Base-by-base conservation (phyloP, 2,329 filamentous ascomycete genomes). In the Botrytis byssoidea region DNA sequence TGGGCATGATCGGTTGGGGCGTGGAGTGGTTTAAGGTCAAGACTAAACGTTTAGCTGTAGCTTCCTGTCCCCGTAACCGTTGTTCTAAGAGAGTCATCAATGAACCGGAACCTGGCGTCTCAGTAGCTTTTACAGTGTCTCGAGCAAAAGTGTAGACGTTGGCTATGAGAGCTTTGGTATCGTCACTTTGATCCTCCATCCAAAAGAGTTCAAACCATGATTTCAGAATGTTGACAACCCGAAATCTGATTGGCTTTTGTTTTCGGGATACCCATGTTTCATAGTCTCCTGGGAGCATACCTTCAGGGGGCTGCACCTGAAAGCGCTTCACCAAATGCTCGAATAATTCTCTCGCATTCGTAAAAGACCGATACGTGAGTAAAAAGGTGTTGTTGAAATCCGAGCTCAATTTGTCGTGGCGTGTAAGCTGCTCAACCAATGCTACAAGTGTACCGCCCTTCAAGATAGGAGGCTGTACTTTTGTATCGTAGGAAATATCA, bases 171-270 rank as follows among this genome's bases (percentile, higher is more conserved):
- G 94, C 90, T 82, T 90, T 93, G 64, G 91, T 97, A 66, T 93
- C 91, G 70, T 95, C 93, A 80, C 91, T 95, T 76, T 92, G 91
- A 67, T 94, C 93, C 81, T 99, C 96, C 94, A 98, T 98, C 96
- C 96, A 99, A 82, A 96, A 98, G 79, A 92, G 95, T 81, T 98
- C 96, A 78, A 99, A 96, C 96, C 96, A 99, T 83, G 90, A 97
- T 87, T 98, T 98, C 66, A 99, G 85, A 76, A 98, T 98, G 80
- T 98, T 99, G 77, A 99, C 94, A 3, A 99, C 95, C 60, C 96
- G 91, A 85, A 99, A 97, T 51, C 96, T 90, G 75, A 98, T 98
- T 8, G 94, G 92, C 81, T 97, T 98, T 82, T 98, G 96, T 84
- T 99, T 99, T 81, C 91, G 91, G 81, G 97, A 94, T 51, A 93